These are phyloP conservation scores for Phyllosticta citriasiana DNA, from an alignment of 2,329 filamentous ascomycete species.

Conservation along the genomic window DNA sequence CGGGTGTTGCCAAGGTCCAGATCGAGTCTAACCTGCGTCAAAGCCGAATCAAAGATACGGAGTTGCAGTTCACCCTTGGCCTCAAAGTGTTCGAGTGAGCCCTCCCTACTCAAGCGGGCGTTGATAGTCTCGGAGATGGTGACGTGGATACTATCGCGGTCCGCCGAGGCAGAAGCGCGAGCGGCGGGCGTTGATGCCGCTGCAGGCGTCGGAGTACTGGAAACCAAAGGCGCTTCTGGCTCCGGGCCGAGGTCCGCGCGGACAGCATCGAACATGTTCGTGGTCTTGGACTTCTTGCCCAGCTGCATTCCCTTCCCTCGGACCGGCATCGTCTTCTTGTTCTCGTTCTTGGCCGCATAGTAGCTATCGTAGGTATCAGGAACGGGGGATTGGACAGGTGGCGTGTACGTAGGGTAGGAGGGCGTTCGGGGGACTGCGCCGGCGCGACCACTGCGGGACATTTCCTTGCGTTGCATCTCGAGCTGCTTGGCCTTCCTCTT, in stretches of 20 bases:
- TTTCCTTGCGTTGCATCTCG: constrained; percentile 97
- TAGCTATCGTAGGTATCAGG: constrained; percentile 86
- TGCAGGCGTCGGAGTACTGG: constrained; percentile 43
- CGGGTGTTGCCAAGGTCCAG: constrained; percentile 67
- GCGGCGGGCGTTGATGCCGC: constrained; percentile 41
- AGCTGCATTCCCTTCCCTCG: constrained; percentile 98
- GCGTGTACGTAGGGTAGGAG: constrained; percentile 80
- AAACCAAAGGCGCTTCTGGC: constrained; percentile 64
- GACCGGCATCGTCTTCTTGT: constrained; percentile 55
- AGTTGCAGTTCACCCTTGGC: constrained; percentile 89
- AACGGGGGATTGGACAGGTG: constrained; percentile 62
- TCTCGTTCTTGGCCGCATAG: constrained; percentile 96
- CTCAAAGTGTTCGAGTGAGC: constrained; percentile 72
- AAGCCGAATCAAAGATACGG: constrained; percentile 74
- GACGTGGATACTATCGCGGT: constrained; percentile 79
- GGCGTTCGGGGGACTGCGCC: constrained; percentile 57
- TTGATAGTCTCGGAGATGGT: constrained; percentile 84
- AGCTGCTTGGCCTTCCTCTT: constrained; percentile 98
- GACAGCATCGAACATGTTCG: constrained; percentile 94
- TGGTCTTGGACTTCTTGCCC: constrained; percentile 97
- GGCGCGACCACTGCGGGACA: constrained; percentile 62
- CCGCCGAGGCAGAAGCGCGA: constrained; percentile 55
- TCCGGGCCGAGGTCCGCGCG: constrained; percentile 84
- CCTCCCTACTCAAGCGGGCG: constrained; percentile 80
- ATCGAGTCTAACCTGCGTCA: constrained; percentile 86